Base-by-base conservation (phyloP, 768 basidiomycete species). In the Pisolithus tinctorius region DNA sequence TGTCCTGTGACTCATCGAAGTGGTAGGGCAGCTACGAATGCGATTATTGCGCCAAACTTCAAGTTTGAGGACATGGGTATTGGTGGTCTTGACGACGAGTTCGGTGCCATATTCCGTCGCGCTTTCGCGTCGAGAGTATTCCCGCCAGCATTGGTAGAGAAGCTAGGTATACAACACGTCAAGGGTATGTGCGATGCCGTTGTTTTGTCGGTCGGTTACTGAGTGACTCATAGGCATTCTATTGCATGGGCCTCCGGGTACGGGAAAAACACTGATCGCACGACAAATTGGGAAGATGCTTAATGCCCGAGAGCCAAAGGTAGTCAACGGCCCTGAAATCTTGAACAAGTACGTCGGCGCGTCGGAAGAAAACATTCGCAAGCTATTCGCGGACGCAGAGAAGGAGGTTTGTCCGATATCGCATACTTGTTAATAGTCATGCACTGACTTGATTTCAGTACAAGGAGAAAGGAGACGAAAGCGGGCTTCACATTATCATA, bases 21-120 rank as follows among this genome's bases (percentile, higher is more conserved):
- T 34, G 23, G 14, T 45, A 94, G 92, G 60, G 82, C 90, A 0
- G 84, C 93, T 5, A 83, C 93, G 6, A 98, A 97, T 64, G 93
- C 96, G 0, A 95, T 99, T 58, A 79, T 99, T 9, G 85, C 93
- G 0, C 93, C 96, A 1, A 97, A 97, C 70, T 99, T 99, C 81
- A 98, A 96, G 69, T 99, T 99, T 55, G 90, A 95, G 63, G 96
- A 99, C 67, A 98, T 99, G 95, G 96, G 96, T 16, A 98, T 99
- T 61, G 96, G 96, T 62, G 96, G 96, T 62, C 75, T 99, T 31
- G 96, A 99, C 66, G 76, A 82, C 7, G 96, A 99, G 65, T 99
- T 99, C 64, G 82, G 82, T 50, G 85, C 92, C 40, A 99, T 99
- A 63, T 99, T 99, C 76, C 89, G 96, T 65, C 88, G 96, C 62